Evolutionary conservation across 208 protist genomes (phyloP).

Genomic region (Crithidia fasciculata): DNA sequence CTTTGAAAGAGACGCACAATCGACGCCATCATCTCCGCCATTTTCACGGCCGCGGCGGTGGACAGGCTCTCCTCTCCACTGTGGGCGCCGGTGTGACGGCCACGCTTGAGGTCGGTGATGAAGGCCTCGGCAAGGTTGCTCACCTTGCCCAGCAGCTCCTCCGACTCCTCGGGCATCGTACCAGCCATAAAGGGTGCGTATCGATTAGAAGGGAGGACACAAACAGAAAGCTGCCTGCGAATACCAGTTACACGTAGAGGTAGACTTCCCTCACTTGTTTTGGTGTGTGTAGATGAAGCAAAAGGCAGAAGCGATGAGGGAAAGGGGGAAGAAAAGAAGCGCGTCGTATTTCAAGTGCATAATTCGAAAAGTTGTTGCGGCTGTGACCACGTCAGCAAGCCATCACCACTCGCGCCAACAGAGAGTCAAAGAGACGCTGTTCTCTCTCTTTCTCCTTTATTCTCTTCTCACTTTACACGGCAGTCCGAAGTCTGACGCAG

Average conservation of each 20-base stretch:
- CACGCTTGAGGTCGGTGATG: conserved; percentile 65
- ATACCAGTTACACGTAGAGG: too few species aligned
- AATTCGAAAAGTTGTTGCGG: too few species aligned
- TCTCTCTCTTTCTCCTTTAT: too few species aligned
- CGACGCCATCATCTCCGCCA: conserved; percentile 54
- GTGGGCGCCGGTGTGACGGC: conserved; percentile 33
- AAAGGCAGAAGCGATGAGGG: too few species aligned
- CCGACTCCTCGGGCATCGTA: conserved; percentile 30
- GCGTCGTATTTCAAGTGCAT: not conserved
- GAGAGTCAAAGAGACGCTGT: too few species aligned
- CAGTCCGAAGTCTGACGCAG: too few species aligned
- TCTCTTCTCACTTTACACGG: too few species aligned
- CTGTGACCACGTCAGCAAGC: too few species aligned
- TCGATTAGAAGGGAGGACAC: not conserved
- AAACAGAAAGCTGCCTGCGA: not conserved
- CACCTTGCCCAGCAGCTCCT: conserved; percentile 52
- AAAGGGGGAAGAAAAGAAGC: not conserved
- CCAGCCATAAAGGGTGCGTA: not conserved
- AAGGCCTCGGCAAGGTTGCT: conserved; percentile 61
- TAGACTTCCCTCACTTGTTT: too few species aligned
- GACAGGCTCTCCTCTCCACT: conserved; percentile 56
- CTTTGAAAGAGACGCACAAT: conserved; percentile 68
- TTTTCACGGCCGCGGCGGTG: conserved; percentile 62
- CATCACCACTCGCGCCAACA: too few species aligned
- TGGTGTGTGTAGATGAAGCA: too few species aligned